Evolutionary conservation across 2,329 filamentous ascomycete species (phyloP).

Genomic region (Ophiostoma ulmi): DNA sequence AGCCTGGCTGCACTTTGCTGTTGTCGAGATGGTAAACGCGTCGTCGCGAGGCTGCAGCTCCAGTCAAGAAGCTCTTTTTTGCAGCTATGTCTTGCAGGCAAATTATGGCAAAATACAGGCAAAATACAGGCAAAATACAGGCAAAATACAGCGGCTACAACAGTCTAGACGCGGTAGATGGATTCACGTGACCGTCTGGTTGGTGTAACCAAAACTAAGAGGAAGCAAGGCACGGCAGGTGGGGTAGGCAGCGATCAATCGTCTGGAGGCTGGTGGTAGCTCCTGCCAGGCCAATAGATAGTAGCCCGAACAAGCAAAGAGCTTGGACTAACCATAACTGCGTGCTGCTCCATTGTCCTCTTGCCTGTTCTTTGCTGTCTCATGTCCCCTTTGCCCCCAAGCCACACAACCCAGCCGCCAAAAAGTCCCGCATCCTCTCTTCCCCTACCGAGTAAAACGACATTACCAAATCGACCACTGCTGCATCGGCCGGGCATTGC

Average conservation of each 20-base stretch:
- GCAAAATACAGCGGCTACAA: neutral
- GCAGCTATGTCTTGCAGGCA: neutral
- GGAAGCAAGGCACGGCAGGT: conserved; percentile 11
- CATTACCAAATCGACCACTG: conserved; percentile 2
- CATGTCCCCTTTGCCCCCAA: conserved; percentile 14
- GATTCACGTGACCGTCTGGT: neutral
- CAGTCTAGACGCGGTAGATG: neutral
- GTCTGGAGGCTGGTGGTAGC: neutral
- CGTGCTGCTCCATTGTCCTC: neutral
- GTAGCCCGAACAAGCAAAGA: conserved; percentile 20
- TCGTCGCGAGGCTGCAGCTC: no score
- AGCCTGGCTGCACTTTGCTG: neutral
- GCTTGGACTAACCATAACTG: conserved; percentile 13
- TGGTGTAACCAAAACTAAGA: neutral
- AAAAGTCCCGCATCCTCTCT: conserved; percentile 22
- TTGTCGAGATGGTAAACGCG: neutral
- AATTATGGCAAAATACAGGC: neutral
- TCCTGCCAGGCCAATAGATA: neutral
- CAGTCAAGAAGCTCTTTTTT: neutral
- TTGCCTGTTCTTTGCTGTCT: neutral
- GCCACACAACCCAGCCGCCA: conserved; percentile 16
- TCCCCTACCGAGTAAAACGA: conserved; percentile 12
- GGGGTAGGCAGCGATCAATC: conserved; percentile 12
- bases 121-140: neutral
- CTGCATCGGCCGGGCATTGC: conserved; percentile 18